Evolutionary conservation across 1,139 yeast species (phyloP).

Genomic region (Petasospora fabianii): DNA sequence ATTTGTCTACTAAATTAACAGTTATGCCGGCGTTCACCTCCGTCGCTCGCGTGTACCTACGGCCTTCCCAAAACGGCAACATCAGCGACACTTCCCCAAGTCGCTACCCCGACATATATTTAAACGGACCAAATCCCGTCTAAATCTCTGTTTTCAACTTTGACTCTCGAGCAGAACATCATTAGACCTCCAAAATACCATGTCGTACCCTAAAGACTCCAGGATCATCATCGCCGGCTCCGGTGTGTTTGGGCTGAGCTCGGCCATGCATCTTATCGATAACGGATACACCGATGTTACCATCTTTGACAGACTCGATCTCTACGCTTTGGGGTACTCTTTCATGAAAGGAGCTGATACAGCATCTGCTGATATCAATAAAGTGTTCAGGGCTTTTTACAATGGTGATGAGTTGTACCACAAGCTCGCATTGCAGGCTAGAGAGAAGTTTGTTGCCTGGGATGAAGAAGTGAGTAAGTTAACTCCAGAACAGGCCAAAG

Average conservation of each 20-base stretch:
- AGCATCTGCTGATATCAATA: constrained; percentile 31
- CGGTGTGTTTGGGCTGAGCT: constrained; percentile 46
- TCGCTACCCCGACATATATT: too few species aligned
- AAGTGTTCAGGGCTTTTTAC: constrained; percentile 29
- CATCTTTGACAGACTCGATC: constrained; percentile 34
- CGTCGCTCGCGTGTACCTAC: too few species aligned
- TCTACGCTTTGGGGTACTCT: constrained; percentile 28
- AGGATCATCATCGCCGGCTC: constrained; percentile 38
- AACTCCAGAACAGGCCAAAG: constrained; percentile 21
- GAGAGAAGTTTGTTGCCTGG: constrained; percentile 14
- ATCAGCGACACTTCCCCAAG: background rate
- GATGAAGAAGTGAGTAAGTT: constrained; percentile 9
- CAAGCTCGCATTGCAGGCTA: constrained; percentile 27
- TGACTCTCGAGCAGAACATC: background rate
- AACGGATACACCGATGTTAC: constrained; percentile 30
- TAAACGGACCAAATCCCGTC: background rate
- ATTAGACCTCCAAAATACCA: background rate
- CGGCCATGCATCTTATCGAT: constrained; percentile 36
- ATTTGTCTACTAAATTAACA: too few species aligned
- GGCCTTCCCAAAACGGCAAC: too few species aligned
- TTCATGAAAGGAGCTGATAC: constrained; percentile 31
- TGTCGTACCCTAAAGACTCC: constrained; percentile 5
- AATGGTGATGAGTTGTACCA: constrained; percentile 28
- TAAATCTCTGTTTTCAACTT: background rate
- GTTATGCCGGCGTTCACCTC: too few species aligned